phyloP scores from a whole-genome alignment of 139 green algal genomes.

The Chlorella sorokiniana region DNA sequence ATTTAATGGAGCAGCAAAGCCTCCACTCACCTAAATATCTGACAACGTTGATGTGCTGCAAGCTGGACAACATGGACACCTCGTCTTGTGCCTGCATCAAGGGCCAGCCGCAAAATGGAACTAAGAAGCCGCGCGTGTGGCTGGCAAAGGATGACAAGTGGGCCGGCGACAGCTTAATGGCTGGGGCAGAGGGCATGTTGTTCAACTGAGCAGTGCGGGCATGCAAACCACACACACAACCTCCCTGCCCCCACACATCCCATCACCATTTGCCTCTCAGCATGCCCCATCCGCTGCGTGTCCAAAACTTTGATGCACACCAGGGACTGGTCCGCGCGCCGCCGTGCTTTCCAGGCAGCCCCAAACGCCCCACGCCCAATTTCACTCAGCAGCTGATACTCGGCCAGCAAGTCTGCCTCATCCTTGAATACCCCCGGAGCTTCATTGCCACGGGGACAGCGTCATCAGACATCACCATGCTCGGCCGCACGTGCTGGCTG shows the following conservation, averaged over 20 bases:
- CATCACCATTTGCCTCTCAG: constrained; percentile 25
- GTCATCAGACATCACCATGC: not conserved
- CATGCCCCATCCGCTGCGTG: not conserved
- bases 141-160: too few species aligned
- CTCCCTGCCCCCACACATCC: too few species aligned
- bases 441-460: too few species aligned
- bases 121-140: too few species aligned
- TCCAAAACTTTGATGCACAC: constrained; percentile 33
- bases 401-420: not conserved
- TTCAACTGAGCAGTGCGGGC: not conserved
- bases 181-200: not conserved
- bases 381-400: constrained; percentile 49
- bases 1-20: too few species aligned
- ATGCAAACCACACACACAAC: not conserved
- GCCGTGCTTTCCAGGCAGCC: constrained; percentile 38
- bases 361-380: constrained; percentile 65
- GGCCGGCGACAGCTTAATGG: too few species aligned
- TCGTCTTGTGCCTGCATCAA: constrained; percentile 21
- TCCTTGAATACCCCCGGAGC: not conserved
- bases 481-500: not conserved
- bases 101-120: too few species aligned
- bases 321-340: constrained; percentile 8
- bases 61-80: constrained; percentile 43
- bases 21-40: too few species aligned
- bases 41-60: constrained; percentile 68